Base-by-base conservation (phyloP, 257 asterid genomes). In the Nicotiana sylvestris region DNA sequence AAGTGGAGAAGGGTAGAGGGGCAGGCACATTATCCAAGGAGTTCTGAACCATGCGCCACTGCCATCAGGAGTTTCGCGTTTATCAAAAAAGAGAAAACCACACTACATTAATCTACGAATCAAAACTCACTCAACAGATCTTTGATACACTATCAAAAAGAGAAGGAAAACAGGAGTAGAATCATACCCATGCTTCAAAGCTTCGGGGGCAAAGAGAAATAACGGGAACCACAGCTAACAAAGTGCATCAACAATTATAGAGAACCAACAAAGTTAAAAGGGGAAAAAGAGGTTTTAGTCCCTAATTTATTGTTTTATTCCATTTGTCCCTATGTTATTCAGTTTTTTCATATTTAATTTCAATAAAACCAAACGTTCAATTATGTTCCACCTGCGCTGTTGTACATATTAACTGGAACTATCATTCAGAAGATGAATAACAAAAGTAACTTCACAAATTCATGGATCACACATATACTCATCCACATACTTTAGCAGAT, bases 381-480 rank as follows among this genome's bases (percentile, higher is more conserved):
- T 15, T 72, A 32, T 72, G 78, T 46, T 43, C 37, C 61, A 72
- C 61, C 46, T 72, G 37, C 49, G 2, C 10, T 43, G 49, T 43
- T 43, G 49, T 60, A 72, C 78, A 49, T 72, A 46, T 72, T 43
- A 49, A 72, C 60, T 46, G 78, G 39, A 74, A 74, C 39, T 13
- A 74, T 51, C 62, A 74, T 74, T 74, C 61, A 74, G 80, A 27
- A 74, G 80, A 74, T 49, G 51, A 27, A 74, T 51, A 74, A 53
- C 64, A 74, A n/a, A 74, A 16, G 80, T 74, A 51, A 27, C 27
- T 27, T 27, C 80, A 49, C 29, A 49, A 46, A 51, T 27, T 74
- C 64, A 74, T 27, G 46, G 64, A 74, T 51, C 62, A 74, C 80
- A 74, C 78, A 30, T 62, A 53, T 30, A 30, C 55, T 51, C 5